A percentile compares a stretch with the other conserved stretches of the same genome.
Evolutionary conservation across 306 rosid species (phyloP).

Genomic region (Vachellia pachyceras): DNA sequence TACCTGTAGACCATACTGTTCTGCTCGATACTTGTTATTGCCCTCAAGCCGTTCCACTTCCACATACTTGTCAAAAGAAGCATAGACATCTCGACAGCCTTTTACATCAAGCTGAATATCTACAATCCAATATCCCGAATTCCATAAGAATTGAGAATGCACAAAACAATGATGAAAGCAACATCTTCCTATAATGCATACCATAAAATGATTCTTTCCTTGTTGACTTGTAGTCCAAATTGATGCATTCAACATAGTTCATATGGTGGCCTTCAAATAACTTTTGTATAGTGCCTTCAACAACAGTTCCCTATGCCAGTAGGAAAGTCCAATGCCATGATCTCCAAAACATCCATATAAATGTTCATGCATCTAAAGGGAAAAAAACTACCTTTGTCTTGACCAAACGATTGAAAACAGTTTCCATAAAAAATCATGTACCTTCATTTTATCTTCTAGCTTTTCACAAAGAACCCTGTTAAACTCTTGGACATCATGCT

Average conservation of each 20-base stretch:
- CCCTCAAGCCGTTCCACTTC: slow-evolving; percentile 96
- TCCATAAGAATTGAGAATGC: slow-evolving; percentile 23
- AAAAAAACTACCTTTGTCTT: slow-evolving; percentile 26
- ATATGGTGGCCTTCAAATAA: slow-evolving; percentile 97
- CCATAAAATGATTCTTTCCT: slow-evolving; percentile 97
- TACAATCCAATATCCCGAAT: slow-evolving; percentile 41
- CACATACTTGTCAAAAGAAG: slow-evolving; percentile 91
- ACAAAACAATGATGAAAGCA: slow-evolving; percentile 6
- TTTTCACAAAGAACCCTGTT: slow-evolving; percentile 95
- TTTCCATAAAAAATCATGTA: slow-evolving; percentile 38
- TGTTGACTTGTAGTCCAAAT: slow-evolving; percentile 89
- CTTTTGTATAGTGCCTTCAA: slow-evolving; percentile 93
- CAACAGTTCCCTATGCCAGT: slow-evolving; percentile 85
- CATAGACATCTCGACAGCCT: slow-evolving; percentile 93
- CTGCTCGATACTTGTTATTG: slow-evolving; percentile 93
- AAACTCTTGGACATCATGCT: slow-evolving; percentile 98
- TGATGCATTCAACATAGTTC: slow-evolving; percentile 94
- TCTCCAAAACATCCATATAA: slow-evolving; percentile 21
- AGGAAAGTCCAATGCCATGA: slow-evolving; percentile 32
- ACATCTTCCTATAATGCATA: slow-evolving; percentile 44
- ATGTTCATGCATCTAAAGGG: slow-evolving; percentile 30
- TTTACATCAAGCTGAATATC: slow-evolving; percentile 98
- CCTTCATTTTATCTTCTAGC: slow-evolving; percentile 98
- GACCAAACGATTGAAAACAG: not conserved
- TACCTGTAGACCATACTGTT: slow-evolving; percentile 89